A percentile compares a stretch with the other conserved stretches of the same genome.
Conservation (phyloP, 2,329 filamentous ascomycete species). For the Sporothrix pseudoabietina region DNA sequence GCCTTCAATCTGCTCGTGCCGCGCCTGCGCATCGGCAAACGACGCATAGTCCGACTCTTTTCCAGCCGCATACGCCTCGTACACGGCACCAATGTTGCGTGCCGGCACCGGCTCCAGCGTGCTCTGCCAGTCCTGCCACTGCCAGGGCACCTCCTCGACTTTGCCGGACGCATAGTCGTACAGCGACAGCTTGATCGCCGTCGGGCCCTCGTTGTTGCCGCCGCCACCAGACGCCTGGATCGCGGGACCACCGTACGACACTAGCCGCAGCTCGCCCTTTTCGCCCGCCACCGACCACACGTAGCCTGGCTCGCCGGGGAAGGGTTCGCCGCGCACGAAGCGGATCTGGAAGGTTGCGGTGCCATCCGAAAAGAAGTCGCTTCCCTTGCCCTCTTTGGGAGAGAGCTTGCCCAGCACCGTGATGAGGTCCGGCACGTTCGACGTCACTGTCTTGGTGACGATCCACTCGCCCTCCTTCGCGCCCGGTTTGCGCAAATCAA, state of each 20-base stretch:
- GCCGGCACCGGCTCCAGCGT: conserved; percentile 42
- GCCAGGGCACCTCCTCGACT: conserved; percentile 48
- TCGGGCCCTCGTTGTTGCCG: conserved; percentile 44
- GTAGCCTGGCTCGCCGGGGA: conserved; percentile 50
- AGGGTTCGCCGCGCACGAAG: conserved; percentile 52
- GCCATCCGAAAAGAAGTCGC: neutral
- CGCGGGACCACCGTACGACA: conserved; percentile 37
- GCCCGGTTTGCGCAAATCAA: conserved; percentile 41
- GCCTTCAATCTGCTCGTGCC: conserved; percentile 52
- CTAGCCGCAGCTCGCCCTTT: conserved; percentile 53
- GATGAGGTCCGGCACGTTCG: conserved; percentile 41
- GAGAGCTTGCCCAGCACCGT: conserved; percentile 42
- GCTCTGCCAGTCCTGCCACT: conserved; percentile 50
- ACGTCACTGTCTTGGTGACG: conserved; percentile 31
- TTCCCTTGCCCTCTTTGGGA: conserved; percentile 34
- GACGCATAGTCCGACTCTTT: conserved; percentile 40
- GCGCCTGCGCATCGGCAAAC: conserved; percentile 48
- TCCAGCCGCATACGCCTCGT: conserved; percentile 55
- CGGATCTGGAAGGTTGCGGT: conserved; percentile 48
- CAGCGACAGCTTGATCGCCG: conserved; percentile 51
- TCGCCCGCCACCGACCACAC: conserved; percentile 56
- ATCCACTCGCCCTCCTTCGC: neutral
- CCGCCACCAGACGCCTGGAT: conserved; percentile 36
- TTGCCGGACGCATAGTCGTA: conserved; percentile 52
- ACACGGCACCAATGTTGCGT: conserved; percentile 56